phyloP scores from a whole-genome alignment of 2,329 filamentous ascomycete species.

The Phoma sp. region DNA sequence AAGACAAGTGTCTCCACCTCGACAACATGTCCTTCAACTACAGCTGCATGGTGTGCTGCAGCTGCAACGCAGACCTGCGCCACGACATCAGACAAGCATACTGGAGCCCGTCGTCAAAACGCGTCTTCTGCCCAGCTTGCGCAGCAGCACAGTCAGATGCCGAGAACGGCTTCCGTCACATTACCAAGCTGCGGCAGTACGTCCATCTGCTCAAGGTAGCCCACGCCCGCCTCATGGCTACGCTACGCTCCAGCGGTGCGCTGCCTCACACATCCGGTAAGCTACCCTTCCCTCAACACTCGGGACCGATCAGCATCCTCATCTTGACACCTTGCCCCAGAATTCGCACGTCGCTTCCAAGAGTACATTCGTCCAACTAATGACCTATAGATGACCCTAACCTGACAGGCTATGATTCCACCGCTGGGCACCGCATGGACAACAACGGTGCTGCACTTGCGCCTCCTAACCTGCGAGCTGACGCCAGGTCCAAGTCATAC shows the following conservation, averaged over 20 bases:
- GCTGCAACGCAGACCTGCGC: slow-evolving; percentile 77
- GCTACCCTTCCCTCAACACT: slow-evolving; percentile 31
- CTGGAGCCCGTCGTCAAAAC: slow-evolving; percentile 71
- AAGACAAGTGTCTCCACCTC: slow-evolving; percentile 85
- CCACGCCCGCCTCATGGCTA: slow-evolving; percentile 85
- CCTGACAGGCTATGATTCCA: slow-evolving; percentile 69
- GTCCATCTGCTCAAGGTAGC: slow-evolving; percentile 92
- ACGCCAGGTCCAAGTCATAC: slow-evolving; percentile 77
- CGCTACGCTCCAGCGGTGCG: slow-evolving; percentile 81
- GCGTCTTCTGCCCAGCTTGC: slow-evolving; percentile 75
- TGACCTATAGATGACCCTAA: slow-evolving; percentile 69
- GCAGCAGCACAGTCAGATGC: slow-evolving; percentile 63
- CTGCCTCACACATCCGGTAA: slow-evolving; percentile 73
- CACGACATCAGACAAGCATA: slow-evolving; percentile 71
- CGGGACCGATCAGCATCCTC: slow-evolving; percentile 31
- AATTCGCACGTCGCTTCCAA: slow-evolving; percentile 38
- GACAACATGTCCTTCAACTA: slow-evolving; percentile 84
- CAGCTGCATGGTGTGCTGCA: slow-evolving; percentile 72
- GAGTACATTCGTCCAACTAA: slow-evolving; percentile 41
- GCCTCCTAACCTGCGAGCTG: slow-evolving; percentile 64
- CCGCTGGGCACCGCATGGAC: slow-evolving; percentile 65
- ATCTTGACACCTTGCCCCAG: slow-evolving; percentile 41
- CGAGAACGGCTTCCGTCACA: slow-evolving; percentile 69
- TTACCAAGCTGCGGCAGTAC: slow-evolving; percentile 91
- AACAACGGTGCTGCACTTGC: slow-evolving; percentile 56